These are phyloP conservation scores for Abelmoschus esculentus DNA, from an alignment of 345 rosid genomes.

Conservation along the genomic window DNA sequence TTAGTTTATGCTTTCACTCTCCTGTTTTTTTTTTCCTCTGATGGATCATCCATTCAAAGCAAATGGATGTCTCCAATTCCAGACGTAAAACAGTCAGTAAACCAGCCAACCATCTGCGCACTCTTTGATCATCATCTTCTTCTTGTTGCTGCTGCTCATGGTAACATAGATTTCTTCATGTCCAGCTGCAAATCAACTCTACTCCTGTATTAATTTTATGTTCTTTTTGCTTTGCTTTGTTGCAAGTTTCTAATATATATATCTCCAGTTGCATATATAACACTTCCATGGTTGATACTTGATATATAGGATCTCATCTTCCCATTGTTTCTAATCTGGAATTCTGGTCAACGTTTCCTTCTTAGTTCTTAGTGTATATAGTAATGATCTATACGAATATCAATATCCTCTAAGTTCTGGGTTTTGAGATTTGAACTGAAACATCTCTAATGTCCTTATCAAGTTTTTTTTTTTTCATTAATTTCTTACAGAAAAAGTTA, in stretches of 20 bases:
- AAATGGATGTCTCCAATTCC: conserved; percentile 17
- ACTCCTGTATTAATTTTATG: not conserved
- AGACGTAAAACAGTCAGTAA: conserved; percentile 1
- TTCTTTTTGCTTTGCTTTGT: not conserved
- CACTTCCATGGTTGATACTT: not conserved
- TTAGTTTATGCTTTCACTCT: not conserved
- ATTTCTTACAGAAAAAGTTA: not conserved
- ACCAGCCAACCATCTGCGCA: conserved; percentile 7
- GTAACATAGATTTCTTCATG: not conserved
- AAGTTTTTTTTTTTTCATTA: not conserved
- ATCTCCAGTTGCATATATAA: not conserved
- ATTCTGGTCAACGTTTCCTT: not conserved
- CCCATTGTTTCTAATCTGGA: not conserved
- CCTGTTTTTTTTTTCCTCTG: not conserved
- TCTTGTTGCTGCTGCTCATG: not conserved
- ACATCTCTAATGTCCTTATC: not conserved
- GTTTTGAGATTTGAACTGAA: not conserved
- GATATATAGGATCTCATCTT: not conserved
- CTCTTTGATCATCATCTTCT: not conserved
- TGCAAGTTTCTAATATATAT: not conserved
- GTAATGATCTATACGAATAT: not conserved
- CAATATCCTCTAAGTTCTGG: not conserved
- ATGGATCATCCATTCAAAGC: not conserved
- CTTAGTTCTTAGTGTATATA: not conserved
- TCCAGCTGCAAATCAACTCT: too few species aligned